phyloP scores from a whole-genome alignment of 2,329 filamentous ascomycete genomes.

The Xylaria sp. region DNA sequence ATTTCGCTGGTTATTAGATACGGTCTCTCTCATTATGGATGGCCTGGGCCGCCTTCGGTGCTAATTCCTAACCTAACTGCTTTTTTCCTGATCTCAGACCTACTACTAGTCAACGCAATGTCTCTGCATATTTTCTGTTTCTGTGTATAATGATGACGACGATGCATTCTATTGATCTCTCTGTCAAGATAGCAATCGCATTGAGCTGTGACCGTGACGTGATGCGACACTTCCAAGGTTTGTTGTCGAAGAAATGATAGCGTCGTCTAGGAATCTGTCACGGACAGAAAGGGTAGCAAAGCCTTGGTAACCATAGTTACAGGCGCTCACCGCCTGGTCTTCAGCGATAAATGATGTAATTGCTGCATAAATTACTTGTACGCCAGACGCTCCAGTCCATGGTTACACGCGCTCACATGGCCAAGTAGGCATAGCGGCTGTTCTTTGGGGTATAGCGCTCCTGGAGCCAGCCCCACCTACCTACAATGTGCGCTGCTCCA shows the following conservation, averaged over 20 bases:
- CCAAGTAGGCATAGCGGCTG: constrained; percentile 24
- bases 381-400: not conserved
- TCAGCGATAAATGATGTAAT: constrained; percentile 44
- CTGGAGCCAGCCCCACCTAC: not conserved
- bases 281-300: not conserved
- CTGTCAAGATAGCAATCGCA: not conserved
- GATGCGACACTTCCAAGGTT: not conserved
- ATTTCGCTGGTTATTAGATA: constrained; percentile 26
- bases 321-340: constrained; percentile 42
- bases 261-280: not conserved
- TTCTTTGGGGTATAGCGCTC: constrained; percentile 34
- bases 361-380: constrained; percentile 15
- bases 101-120: not conserved
- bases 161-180: not conserved
- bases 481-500: not conserved
- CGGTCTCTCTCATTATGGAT: not conserved
- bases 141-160: not conserved
- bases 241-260: not conserved
- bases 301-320: constrained; percentile 34
- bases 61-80: constrained; percentile 10
- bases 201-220: not conserved
- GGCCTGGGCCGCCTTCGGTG: constrained; percentile 6
- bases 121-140: not conserved
- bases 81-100: constrained; percentile 10
- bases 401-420: constrained; percentile 29